These are phyloP conservation scores for Sugiyamaella japonica DNA, from an alignment of 1,139 yeast genomes.

Conservation along the genomic window DNA sequence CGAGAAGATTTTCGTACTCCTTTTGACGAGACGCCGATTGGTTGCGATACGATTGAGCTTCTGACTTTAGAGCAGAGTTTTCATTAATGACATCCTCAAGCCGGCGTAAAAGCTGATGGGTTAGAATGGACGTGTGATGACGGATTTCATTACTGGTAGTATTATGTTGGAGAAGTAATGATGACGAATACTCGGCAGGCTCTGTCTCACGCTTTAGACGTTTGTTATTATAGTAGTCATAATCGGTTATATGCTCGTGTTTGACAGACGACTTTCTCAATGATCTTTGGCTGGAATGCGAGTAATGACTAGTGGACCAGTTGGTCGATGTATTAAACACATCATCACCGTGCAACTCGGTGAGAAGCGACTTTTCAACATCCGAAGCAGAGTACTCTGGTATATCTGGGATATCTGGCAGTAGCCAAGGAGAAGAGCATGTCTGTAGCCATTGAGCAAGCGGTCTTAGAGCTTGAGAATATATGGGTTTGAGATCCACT, in stretches of 20 bases:
- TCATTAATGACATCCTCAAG: constrained; percentile 31
- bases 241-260: constrained; percentile 11
- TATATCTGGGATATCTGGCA: constrained; percentile 70
- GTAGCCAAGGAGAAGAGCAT: constrained; percentile 59
- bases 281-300: background rate
- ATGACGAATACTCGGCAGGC: constrained; percentile 19
- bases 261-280: constrained; percentile 2
- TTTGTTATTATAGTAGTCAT: constrained; percentile 57
- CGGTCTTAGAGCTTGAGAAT: constrained; percentile 63
- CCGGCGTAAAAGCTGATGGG: constrained; percentile 51
- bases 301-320: background rate
- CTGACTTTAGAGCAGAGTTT: constrained; percentile 29
- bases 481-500: constrained; percentile 74
- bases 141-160: constrained; percentile 43
- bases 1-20: constrained; percentile 46
- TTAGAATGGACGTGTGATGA: constrained; percentile 52
- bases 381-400: constrained; percentile 65
- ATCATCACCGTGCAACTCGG: constrained; percentile 57
- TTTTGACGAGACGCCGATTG: constrained; percentile 36
- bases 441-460: constrained; percentile 58
- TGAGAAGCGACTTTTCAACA: constrained; percentile 74
- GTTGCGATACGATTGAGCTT: constrained; percentile 40
- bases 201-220: constrained; percentile 58
- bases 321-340: background rate
- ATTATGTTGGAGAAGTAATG: background rate